Evolutionary conservation across 2,329 filamentous ascomycete species (phyloP).

Genomic region (Colletotrichum cereale): DNA sequence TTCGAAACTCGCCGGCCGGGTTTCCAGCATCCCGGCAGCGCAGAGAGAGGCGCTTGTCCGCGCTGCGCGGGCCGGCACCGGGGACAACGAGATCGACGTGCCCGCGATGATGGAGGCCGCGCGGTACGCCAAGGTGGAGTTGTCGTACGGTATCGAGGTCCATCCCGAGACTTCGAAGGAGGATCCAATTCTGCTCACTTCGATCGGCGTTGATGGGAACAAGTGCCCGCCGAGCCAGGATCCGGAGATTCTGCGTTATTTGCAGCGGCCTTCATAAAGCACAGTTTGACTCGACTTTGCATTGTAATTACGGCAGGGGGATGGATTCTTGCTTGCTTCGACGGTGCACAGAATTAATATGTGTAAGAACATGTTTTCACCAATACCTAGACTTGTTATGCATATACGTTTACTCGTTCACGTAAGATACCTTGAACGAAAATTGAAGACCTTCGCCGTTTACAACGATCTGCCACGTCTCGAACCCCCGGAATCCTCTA

Average conservation of each 20-base stretch:
- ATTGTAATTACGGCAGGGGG: background rate
- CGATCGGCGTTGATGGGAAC: slow-evolving; percentile 43
- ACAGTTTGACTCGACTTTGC: background rate
- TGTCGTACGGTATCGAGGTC: slow-evolving; percentile 49
- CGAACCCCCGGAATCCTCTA: background rate
- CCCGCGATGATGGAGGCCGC: slow-evolving; percentile 35
- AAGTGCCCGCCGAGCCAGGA: slow-evolving; percentile 57
- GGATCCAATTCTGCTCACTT: slow-evolving; percentile 52
- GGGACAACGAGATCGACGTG: slow-evolving; percentile 38
- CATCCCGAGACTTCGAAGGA: slow-evolving; percentile 56
- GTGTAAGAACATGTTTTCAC: background rate
- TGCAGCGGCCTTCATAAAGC: slow-evolving; percentile 6
- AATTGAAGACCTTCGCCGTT: background rate
- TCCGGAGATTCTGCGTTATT: slow-evolving; percentile 45
- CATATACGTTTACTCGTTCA: background rate
- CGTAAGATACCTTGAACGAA: background rate
- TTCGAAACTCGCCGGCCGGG: slow-evolving; percentile 34
- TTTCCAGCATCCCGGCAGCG: slow-evolving; percentile 42
- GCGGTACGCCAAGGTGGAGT: slow-evolving; percentile 27
- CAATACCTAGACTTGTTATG: background rate
- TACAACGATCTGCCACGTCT: background rate
- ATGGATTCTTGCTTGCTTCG: background rate
- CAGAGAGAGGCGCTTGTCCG: slow-evolving; percentile 42
- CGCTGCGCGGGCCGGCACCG: slow-evolving; percentile 28
- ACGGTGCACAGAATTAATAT: background rate